phyloP scores from a whole-genome alignment of 2,329 filamentous ascomycete genomes.

The Cercospora janseana region DNA sequence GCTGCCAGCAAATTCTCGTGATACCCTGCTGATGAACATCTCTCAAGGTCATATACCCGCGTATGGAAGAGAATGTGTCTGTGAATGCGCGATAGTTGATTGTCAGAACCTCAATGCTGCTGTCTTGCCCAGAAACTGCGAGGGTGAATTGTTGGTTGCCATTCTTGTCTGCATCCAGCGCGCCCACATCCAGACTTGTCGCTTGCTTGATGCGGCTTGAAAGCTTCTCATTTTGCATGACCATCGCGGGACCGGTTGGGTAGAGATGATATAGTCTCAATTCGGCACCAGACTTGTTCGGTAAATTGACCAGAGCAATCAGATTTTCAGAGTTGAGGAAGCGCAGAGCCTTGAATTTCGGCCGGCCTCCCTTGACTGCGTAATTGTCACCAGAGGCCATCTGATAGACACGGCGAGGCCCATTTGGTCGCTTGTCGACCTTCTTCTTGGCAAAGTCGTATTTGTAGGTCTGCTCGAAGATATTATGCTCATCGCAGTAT shows the following conservation, averaged over 20 bases:
- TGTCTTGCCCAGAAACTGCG: constrained; percentile 76
- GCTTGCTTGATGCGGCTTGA: constrained; percentile 69
- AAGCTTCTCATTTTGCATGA: constrained; percentile 57
- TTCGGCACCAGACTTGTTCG: constrained; percentile 55
- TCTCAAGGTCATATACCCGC: constrained; percentile 51
- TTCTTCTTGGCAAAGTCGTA: constrained; percentile 48
- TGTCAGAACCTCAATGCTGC: constrained; percentile 74
- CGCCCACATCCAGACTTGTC: constrained; percentile 73
- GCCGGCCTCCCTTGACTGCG: constrained; percentile 35
- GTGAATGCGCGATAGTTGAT: constrained; percentile 63
- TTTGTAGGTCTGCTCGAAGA: constrained; percentile 65
- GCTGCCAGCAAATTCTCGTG: constrained; percentile 53
- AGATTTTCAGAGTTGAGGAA: constrained; percentile 55
- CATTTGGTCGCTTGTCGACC: constrained; percentile 40
- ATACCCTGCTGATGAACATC: constrained; percentile 59
- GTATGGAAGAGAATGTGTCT: constrained; percentile 50
- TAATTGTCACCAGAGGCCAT: constrained; percentile 38
- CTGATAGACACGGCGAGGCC: constrained; percentile 46
- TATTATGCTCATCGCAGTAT: constrained; percentile 74
- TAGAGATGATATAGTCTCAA: constrained; percentile 59
- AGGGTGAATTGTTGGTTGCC: constrained; percentile 74
- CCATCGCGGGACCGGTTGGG: constrained; percentile 54
- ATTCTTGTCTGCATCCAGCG: constrained; percentile 58
- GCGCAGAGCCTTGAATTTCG: constrained; percentile 57
- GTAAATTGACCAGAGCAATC: constrained; percentile 56